Percentiles rank a stretch among this genome's conserved stretches.
These are phyloP conservation scores for Mucor sp. DNA, from an alignment of 371 early-diverging fungal species.

Conservation along the genomic window DNA sequence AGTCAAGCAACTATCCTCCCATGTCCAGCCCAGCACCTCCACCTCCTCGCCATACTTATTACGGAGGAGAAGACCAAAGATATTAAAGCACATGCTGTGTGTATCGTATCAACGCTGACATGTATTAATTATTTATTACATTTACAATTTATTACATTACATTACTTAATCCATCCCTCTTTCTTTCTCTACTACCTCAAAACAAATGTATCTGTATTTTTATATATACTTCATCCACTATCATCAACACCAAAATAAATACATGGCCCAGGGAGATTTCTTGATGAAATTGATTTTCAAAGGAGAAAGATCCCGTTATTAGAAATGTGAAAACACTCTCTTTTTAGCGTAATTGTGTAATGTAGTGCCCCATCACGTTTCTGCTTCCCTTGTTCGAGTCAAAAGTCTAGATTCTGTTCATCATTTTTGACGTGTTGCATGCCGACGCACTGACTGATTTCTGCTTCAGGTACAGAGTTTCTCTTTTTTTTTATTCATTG, in stretches of 20 bases:
- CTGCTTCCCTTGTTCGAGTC: background rate
- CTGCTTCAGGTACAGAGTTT: background rate
- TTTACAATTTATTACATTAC: background rate
- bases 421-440: background rate
- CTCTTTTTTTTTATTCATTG: background rate
- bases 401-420: background rate
- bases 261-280: background rate
- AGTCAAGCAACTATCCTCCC: background rate
- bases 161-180: background rate
- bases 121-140: background rate
- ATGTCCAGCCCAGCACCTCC: slow-evolving; percentile 10
- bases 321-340: background rate
- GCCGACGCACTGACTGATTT: background rate
- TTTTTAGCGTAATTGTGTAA: background rate
- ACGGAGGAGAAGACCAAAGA: slow-evolving; percentile 10
- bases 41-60: slow-evolving; percentile 11
- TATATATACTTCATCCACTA: background rate
- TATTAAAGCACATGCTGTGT: background rate
- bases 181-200: background rate
- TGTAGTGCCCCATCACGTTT: background rate
- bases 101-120: background rate
- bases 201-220: background rate
- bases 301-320: background rate
- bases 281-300: background rate
- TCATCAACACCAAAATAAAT: background rate